Evolutionary conservation across 2,329 filamentous ascomycete species (phyloP).

Genomic region (Colletotrichum navitas): DNA sequence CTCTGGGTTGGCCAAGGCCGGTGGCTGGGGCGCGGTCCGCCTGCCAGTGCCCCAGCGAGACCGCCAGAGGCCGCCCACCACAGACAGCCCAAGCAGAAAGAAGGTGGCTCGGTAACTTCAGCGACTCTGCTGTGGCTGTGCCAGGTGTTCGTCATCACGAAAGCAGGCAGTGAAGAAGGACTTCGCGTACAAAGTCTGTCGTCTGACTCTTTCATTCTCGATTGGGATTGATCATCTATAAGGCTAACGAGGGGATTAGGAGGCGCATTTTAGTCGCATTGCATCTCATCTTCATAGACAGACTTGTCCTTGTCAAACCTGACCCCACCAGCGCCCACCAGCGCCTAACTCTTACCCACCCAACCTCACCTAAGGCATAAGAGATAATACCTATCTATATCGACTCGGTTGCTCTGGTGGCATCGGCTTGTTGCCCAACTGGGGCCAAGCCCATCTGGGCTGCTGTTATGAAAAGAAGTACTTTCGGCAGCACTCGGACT

Average conservation of each 20-base stretch:
- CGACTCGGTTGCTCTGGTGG: neutral
- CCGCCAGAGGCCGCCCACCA: conserved; percentile 7
- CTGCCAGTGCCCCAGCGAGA: neutral
- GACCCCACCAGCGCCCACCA: conserved; percentile 25
- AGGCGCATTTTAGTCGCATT: conserved; percentile 6
- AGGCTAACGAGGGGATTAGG: neutral
- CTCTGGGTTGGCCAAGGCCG: neutral
- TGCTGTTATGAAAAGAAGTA: neutral
- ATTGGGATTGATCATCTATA: neutral
- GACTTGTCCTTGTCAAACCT: neutral
- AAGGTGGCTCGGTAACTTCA: conserved; percentile 7
- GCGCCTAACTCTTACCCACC: conserved; percentile 18
- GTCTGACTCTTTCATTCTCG: neutral
- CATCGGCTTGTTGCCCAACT: conserved; percentile 3
- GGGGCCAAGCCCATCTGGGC: neutral
- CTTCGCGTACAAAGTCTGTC: neutral
- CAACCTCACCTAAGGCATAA: neutral
- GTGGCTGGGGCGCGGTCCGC: neutral
- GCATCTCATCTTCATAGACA: neutral
- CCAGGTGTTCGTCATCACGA: conserved; percentile 11
- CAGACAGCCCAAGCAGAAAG: neutral
- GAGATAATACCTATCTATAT: neutral
- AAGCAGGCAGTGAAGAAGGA: conserved; percentile 8
- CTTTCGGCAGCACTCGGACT: neutral
- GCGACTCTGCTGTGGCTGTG: conserved; percentile 28